phyloP scores from a whole-genome alignment of 164 flowering plant species.

The Chimonanthus praecox region DNA sequence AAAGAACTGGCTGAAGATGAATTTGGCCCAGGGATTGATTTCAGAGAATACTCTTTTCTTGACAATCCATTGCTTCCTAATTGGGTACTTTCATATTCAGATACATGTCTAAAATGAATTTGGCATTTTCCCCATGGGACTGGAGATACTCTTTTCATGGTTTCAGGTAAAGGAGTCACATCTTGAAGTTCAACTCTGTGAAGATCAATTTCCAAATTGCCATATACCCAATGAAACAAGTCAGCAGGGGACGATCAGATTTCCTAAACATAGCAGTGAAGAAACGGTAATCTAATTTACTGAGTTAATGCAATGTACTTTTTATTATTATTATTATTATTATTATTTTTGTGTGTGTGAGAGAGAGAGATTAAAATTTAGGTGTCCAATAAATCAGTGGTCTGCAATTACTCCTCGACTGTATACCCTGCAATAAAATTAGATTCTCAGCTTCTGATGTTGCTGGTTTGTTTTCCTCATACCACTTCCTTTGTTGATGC shows the following conservation, averaged over 20 bases:
- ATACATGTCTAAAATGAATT: not conserved
- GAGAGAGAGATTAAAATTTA: too few species aligned
- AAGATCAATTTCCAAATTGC: slow-evolving; percentile 54
- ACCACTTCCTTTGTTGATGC: too few species aligned
- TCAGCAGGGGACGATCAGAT: slow-evolving; percentile 42
- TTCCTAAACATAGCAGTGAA: slow-evolving; percentile 79
- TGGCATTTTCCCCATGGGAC: not conserved
- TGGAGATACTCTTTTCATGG: slow-evolving; percentile 2
- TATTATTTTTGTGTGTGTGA: too few species aligned
- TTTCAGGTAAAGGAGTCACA: slow-evolving; percentile 86
- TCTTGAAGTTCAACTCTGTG: slow-evolving; percentile 93
- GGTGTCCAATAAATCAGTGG: too few species aligned
- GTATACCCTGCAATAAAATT: too few species aligned
- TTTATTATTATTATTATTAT: too few species aligned
- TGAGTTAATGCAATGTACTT: not conserved
- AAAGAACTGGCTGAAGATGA: slow-evolving; percentile 54
- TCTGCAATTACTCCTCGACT: too few species aligned
- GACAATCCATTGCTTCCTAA: slow-evolving; percentile 71
- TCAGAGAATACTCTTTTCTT: slow-evolving; percentile 86
- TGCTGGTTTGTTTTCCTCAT: too few species aligned
- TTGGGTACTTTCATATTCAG: slow-evolving; percentile 31
- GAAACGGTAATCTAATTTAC: slow-evolving; percentile 55
- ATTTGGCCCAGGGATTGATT: slow-evolving; percentile 63
- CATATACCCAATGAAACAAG: slow-evolving; percentile 43
- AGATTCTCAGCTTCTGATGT: too few species aligned